Evolutionary conservation across 768 basidiomycete genomes (phyloP), one percentile per base, ranked within the genome.

Genomic region (Mycena filopes): DNA sequence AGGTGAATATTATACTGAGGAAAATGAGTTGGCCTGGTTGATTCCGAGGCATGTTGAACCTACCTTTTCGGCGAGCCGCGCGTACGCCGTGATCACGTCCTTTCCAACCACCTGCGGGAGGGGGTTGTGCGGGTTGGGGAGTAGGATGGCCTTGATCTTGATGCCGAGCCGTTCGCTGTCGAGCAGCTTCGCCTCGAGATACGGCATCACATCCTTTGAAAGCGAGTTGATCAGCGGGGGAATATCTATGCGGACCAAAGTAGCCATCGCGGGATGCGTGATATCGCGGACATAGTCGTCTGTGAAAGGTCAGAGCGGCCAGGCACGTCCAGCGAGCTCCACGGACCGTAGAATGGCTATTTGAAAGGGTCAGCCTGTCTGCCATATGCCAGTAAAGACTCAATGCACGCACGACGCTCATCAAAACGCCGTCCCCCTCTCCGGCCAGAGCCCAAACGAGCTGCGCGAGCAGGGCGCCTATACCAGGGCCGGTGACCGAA

Each of bases 111-210:
- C 55, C n/a, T 68, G 64, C 1, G 72, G 73, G 13, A 73, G 66
- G 3, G 76, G 76, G 38, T 77, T 77, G 63, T 77, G 76, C 4
- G 76, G 76, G 55, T 77, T 77, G 28, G 71, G 72, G 1, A 77
- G 45, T 25, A 77, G 55, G 23, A 77, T 55, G 1, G 68, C 75
- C 29, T 68, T 72, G 46, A 76, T 70, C 16, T 51, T 66, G 4
- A 60, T 63, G 1, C 73, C 74, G 9, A 60, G 29, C 10, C 57
- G 56, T 12, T 66, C 49, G 43, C 64, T 67, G 28, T 71, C 66
- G 7, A 59, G 40, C 5, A 75, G 41, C 20, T 68, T 70, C 7
- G 51, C 33, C 43, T 74, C 74, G n/a, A 76, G 67, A 38, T 70
- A 55, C 2, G 60, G 55, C 8, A 74, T 38, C 20, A 73, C 73